phyloP scores from a whole-genome alignment of 768 basidiomycete species.

The Suillus subaureus region DNA sequence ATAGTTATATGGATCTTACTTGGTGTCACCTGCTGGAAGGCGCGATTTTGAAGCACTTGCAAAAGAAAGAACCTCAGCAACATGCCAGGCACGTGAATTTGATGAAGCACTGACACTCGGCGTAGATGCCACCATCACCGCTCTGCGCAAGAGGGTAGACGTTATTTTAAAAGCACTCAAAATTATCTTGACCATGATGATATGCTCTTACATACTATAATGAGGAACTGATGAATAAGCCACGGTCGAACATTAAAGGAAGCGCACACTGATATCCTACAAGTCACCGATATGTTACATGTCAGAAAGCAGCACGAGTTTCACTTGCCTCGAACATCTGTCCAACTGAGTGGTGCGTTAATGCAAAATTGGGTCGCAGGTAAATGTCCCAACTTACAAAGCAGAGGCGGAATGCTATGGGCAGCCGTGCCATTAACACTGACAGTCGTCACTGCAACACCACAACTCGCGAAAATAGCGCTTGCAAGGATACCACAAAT shows the following conservation, averaged over 20 bases:
- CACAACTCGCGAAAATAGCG: constrained; percentile 8
- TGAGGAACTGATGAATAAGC: too few species aligned
- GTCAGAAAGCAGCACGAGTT: not conserved
- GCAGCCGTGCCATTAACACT: constrained; percentile 48
- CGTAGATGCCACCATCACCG: constrained; percentile 71
- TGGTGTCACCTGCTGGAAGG: constrained; percentile 65
- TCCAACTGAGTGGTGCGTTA: constrained; percentile 39
- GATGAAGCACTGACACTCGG: constrained; percentile 44
- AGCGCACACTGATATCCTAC: too few species aligned
- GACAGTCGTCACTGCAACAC: constrained; percentile 33
- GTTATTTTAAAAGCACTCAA: constrained; percentile 22
- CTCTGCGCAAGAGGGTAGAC: constrained; percentile 39
- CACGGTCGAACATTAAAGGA: too few species aligned
- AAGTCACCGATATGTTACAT: not conserved
- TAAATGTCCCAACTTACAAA: constrained; percentile 43
- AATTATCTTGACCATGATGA: not conserved
- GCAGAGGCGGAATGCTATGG: constrained; percentile 52
- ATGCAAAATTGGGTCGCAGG: not conserved
- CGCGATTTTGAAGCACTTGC: constrained; percentile 68
- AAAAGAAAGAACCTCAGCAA: constrained; percentile 6
- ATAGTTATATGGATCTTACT: constrained; percentile 32
- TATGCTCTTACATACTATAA: constrained; percentile 40
- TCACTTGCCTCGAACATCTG: constrained; percentile 59
- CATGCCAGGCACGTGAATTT: not conserved
- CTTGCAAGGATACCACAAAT: constrained; percentile 4